These are phyloP conservation scores for Scutellaria barbata DNA, from an alignment of 257 asterid species.

Conservation along the genomic window DNA sequence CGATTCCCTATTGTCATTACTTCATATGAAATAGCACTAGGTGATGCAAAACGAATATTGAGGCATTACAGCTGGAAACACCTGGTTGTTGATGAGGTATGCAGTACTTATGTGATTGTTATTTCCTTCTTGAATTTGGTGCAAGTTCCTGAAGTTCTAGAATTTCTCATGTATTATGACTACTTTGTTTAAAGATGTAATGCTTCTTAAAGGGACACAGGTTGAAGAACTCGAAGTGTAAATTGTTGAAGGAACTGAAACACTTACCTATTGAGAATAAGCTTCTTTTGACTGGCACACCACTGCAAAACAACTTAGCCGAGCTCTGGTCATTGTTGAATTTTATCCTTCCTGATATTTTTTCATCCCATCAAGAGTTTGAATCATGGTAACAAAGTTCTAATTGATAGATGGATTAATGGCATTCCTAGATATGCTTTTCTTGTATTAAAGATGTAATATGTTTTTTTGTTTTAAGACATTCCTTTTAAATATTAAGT, in stretches of 20 bases:
- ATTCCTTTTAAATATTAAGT: background rate
- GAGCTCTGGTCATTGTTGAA: constrained; percentile 98
- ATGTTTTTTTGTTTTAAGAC: background rate
- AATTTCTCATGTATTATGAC: constrained; percentile 15
- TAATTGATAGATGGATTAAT: background rate
- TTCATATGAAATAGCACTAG: constrained; percentile 84
- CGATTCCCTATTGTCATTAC: constrained; percentile 87
- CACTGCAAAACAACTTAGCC: constrained; percentile 94
- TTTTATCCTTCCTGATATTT: constrained; percentile 96
- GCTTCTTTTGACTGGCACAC: constrained; percentile 98
- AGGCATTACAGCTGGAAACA: constrained; percentile 89
- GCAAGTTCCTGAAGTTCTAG: constrained; percentile 20
- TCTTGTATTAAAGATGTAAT: background rate
- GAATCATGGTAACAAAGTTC: constrained; percentile 82
- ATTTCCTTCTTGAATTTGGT: constrained; percentile 19
- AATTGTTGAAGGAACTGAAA: constrained; percentile 74
- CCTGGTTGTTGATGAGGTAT: constrained; percentile 96
- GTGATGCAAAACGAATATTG: constrained; percentile 64
- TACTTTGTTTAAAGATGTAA: constrained; percentile 26
- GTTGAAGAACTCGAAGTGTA: constrained; percentile 88
- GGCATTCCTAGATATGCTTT: background rate
- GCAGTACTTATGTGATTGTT: background rate
- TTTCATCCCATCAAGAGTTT: constrained; percentile 91
- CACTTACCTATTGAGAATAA: constrained; percentile 71
- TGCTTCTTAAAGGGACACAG: constrained; percentile 83